phyloP scores from a whole-genome alignment of 2,329 filamentous ascomycete genomes.

The Coniochaeta sp. region DNA sequence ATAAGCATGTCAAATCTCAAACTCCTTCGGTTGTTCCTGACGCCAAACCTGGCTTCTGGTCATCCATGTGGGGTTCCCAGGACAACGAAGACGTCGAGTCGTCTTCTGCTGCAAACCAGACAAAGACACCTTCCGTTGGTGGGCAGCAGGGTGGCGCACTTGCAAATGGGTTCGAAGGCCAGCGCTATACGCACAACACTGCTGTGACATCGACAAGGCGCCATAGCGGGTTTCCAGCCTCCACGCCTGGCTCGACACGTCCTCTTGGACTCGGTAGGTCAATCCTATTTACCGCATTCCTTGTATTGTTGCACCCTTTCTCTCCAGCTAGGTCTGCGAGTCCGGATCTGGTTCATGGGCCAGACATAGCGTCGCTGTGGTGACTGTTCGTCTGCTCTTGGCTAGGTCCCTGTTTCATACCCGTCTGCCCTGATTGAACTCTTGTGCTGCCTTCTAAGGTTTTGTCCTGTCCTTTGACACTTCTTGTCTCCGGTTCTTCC shows the following conservation, averaged over 20 bases:
- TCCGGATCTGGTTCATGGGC: neutral
- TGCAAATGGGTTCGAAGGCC: neutral
- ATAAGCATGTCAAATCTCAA: neutral
- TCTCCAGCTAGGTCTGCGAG: no score
- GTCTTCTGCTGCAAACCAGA: neutral
- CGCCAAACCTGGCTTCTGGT: neutral
- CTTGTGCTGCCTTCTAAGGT: no score
- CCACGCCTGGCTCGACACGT: neutral
- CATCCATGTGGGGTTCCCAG: neutral
- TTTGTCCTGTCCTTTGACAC: no score
- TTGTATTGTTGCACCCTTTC: neutral
- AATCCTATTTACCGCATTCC: neutral
- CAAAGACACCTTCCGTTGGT: neutral
- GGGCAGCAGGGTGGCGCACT: neutral
- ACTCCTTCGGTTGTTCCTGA: neutral
- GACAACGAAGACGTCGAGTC: neutral
- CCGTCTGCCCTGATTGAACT: no score
- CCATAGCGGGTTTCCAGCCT: neutral
- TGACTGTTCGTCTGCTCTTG: no score
- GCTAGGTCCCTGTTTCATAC: no score
- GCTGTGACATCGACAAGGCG: neutral
- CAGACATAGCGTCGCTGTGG: neutral
- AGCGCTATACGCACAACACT: no score
- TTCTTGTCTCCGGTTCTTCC: neutral
- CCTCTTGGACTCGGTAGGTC: neutral